These are phyloP conservation scores for Penicillium coffeae DNA, from an alignment of 495 filamentous ascomycete genomes.

Conservation along the genomic window DNA sequence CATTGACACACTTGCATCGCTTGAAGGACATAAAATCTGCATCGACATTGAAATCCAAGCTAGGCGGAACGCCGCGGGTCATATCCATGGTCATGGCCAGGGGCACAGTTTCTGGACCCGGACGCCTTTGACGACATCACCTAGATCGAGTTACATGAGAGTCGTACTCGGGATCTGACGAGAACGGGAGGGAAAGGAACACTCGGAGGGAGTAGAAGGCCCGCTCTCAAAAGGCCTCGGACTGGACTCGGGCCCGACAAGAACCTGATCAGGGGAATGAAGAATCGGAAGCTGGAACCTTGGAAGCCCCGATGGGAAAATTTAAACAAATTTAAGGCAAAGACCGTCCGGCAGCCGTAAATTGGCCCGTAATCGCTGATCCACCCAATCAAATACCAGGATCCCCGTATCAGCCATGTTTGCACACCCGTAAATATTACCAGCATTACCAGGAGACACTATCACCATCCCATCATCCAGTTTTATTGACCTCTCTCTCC, in stretches of 20 bases:
- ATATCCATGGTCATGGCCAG: neutral
- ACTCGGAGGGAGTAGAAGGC: too few species aligned
- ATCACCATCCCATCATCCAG: neutral
- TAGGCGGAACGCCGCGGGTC: too few species aligned
- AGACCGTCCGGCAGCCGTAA: neutral
- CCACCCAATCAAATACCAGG: neutral
- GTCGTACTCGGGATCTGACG: neutral
- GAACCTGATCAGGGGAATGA: neutral
- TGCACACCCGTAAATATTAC: neutral
- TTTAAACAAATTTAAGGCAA: neutral
- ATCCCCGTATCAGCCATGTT: neutral
- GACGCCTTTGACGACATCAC: neutral
- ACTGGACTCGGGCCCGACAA: neutral
- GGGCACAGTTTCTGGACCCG: neutral
- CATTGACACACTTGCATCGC: too few species aligned
- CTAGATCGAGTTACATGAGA: neutral
- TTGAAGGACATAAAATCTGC: too few species aligned
- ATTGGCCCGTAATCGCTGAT: neutral
- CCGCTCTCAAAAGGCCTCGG: too few species aligned
- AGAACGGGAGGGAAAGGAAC: neutral
- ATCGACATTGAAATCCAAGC: too few species aligned
- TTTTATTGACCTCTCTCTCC: constrained; percentile 1
- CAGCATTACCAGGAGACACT: constrained; percentile 20
- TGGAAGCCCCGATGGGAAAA: neutral
- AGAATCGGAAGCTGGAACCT: neutral